Percentiles rank a stretch among this genome's conserved stretches.
Conservation (phyloP, 495 filamentous ascomycete species). For the Annulohypoxylon maeteangense region DNA sequence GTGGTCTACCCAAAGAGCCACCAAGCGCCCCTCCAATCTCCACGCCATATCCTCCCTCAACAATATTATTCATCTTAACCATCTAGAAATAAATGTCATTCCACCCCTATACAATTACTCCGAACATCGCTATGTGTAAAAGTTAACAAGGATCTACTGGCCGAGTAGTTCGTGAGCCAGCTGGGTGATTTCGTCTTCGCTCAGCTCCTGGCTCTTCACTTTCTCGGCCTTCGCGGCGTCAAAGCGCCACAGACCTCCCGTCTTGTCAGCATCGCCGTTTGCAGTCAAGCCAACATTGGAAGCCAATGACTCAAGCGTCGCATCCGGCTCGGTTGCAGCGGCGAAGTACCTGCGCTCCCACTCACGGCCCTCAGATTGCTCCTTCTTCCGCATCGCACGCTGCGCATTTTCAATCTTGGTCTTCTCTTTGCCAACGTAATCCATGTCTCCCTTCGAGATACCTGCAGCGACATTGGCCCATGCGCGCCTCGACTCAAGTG, state of each 20-base stretch:
- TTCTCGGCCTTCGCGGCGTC: constrained; percentile 71
- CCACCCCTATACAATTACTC: constrained; percentile 13
- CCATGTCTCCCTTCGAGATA: constrained; percentile 85
- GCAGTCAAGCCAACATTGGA: constrained; percentile 61
- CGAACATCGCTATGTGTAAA: neutral
- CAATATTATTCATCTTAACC: constrained; percentile 5
- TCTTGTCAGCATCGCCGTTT: constrained; percentile 80
- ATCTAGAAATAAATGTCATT: constrained; percentile 10
- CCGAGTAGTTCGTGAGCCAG: constrained; percentile 56
- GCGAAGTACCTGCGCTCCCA: constrained; percentile 92
- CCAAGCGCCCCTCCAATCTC: constrained; percentile 4
- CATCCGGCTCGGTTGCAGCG: constrained; percentile 61
- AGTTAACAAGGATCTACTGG: constrained; percentile 43
- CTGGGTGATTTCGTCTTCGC: constrained; percentile 51
- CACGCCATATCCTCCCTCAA: neutral
- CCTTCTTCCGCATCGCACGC: constrained; percentile 81
- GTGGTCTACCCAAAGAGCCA: constrained; percentile 8
- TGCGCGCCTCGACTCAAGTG: constrained; percentile 86
- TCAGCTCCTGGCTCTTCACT: constrained; percentile 52
- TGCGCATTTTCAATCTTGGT: constrained; percentile 91
- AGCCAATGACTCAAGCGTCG: constrained; percentile 68
- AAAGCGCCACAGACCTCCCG: constrained; percentile 89
- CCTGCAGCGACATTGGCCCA: constrained; percentile 86
- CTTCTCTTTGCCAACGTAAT: constrained; percentile 80
- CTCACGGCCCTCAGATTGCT: constrained; percentile 78